phyloP scores from a whole-genome alignment of 768 basidiomycete genomes.

The Auriculariales sp. region DNA sequence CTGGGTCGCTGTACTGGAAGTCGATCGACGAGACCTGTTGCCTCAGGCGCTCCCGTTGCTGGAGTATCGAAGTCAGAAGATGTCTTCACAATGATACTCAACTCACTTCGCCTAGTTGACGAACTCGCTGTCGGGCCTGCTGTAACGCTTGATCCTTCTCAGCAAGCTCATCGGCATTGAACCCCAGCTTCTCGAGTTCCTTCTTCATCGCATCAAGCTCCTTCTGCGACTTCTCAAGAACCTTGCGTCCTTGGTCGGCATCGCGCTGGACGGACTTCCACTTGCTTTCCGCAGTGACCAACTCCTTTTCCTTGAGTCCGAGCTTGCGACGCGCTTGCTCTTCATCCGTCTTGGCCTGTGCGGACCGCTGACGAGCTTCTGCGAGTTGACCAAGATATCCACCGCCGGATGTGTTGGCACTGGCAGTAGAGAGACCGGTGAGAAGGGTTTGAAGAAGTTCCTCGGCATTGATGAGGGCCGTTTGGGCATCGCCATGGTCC shows the following conservation, averaged over 20 bases:
- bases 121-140: conserved; percentile 38
- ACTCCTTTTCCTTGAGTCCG: conserved; percentile 61
- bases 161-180: conserved; percentile 64
- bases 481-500: conserved; percentile 43
- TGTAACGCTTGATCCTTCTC: conserved; percentile 35
- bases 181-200: conserved; percentile 52
- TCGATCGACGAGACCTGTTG: conserved; percentile 55
- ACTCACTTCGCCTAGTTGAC: conserved; percentile 47
- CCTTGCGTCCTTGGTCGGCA: conserved; percentile 59
- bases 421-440: conserved; percentile 72
- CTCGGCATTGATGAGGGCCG: conserved; percentile 58
- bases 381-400: conserved; percentile 97
- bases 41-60: conserved; percentile 59
- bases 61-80: conserved; percentile 1
- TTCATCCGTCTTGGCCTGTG: conserved; percentile 70
- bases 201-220: conserved; percentile 26
- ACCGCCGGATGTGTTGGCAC: conserved; percentile 40
- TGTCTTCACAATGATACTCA: conserved; percentile 10
- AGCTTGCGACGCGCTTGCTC: conserved; percentile 70
- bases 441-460: conserved; percentile 90
- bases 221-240: conserved; percentile 27
- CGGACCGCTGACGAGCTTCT: conserved; percentile 58
- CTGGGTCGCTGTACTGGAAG: conserved; percentile 71
- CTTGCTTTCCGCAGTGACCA: conserved; percentile 56
- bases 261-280: conserved; percentile 81